phyloP scores from a whole-genome alignment of 371 early-diverging fungal species.

The Syncephalastrum contaminatum region DNA sequence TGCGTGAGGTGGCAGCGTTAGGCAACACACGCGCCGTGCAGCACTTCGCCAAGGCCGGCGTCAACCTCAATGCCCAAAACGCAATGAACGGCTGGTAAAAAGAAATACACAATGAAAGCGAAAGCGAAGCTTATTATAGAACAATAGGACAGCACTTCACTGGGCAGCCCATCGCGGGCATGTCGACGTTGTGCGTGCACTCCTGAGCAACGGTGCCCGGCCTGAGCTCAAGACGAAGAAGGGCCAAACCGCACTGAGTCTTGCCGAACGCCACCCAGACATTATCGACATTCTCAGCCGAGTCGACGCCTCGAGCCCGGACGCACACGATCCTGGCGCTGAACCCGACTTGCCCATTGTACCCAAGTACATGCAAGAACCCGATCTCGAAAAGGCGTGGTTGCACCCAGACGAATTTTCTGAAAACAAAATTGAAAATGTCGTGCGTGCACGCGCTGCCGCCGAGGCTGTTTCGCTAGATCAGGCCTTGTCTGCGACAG shows the following conservation, averaged over 20 bases:
- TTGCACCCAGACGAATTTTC: slow-evolving; percentile 67
- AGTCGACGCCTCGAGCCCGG: slow-evolving; percentile 7
- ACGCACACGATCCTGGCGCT: slow-evolving; percentile 18
- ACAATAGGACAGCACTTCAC: slow-evolving; percentile 66
- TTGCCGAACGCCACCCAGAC: slow-evolving; percentile 50
- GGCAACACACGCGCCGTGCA: slow-evolving; percentile 72
- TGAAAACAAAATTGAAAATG: slow-evolving; percentile 40
- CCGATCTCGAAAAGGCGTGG: slow-evolving; percentile 74
- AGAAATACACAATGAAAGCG: neutral
- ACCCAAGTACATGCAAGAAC: slow-evolving; percentile 69
- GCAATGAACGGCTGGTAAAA: slow-evolving; percentile 68
- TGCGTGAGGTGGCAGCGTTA: slow-evolving; percentile 73
- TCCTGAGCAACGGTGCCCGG: slow-evolving; percentile 61
- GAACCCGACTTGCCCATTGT: slow-evolving; percentile 52
- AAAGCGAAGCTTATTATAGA: neutral
- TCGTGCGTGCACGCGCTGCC: slow-evolving; percentile 29
- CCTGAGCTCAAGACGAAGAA: slow-evolving; percentile 50
- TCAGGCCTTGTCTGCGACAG: too few species aligned
- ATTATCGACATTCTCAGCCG: slow-evolving; percentile 37
- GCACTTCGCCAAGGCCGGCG: slow-evolving; percentile 58
- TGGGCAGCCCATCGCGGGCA: slow-evolving; percentile 72
- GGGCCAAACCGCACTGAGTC: slow-evolving; percentile 57
- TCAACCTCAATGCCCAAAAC: slow-evolving; percentile 64
- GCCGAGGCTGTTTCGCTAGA: slow-evolving; percentile 3
- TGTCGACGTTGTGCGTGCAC: slow-evolving; percentile 44